These are phyloP conservation scores for Salix udensis DNA, from an alignment of 345 rosid genomes.

Conservation along the genomic window DNA sequence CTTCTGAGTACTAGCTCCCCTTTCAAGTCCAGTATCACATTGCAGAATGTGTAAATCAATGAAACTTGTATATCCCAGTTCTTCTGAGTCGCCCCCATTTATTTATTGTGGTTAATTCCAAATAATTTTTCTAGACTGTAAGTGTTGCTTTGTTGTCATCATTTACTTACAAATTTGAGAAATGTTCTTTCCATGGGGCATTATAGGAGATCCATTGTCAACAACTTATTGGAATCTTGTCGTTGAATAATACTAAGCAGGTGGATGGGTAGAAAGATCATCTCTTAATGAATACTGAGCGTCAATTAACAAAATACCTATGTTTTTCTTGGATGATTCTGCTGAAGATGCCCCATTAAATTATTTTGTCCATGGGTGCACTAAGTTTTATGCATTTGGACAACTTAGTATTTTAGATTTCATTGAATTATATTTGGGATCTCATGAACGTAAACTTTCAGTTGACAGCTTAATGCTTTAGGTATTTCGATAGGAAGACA, in stretches of 20 bases:
- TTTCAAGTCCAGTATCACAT: neutral
- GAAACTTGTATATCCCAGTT: neutral
- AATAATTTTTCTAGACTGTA: neutral
- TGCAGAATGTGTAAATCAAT: neutral
- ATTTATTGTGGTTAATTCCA: neutral
- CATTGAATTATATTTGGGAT: slow-evolving; percentile 1
- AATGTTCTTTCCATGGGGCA: neutral
- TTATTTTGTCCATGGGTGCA: neutral
- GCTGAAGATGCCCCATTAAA: neutral
- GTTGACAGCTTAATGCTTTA: slow-evolving; percentile 32
- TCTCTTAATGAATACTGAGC: neutral
- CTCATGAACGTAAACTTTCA: slow-evolving; percentile 6
- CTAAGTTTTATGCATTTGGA: neutral
- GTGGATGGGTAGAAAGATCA: neutral
- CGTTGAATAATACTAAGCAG: neutral
- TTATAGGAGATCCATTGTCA: neutral
- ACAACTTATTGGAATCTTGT: neutral
- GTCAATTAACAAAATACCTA: neutral
- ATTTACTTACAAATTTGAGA: neutral
- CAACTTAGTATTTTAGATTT: neutral
- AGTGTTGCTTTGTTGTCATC: neutral
- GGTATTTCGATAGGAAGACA: slow-evolving; percentile 78
- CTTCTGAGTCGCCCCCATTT: neutral
- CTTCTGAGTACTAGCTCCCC: neutral
- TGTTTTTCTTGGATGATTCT: neutral